Base-by-base conservation (phyloP, 176 grass and related monocot genomes). In the Carex pumila region DNA sequence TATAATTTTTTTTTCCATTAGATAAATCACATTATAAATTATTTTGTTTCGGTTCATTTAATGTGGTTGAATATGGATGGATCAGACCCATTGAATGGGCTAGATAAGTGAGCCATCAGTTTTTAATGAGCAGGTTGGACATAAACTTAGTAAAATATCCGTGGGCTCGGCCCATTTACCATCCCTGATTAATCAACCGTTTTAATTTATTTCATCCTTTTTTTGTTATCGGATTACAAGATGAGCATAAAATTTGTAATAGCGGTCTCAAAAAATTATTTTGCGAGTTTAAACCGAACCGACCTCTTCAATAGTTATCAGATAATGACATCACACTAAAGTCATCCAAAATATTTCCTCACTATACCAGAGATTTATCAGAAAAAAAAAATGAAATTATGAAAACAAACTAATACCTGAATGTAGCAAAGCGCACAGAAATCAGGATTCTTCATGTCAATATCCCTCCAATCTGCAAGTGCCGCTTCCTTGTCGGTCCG, bases 401-500 rank as follows among this genome's bases (percentile, higher is more conserved):
- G 5, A 54, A 7, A 45, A 49, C 11, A 56, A 53, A 49, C 11
- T 49, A 53, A 4, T 71, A 97, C 94, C 91, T 97, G 94, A 53
- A 97, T 53, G 71, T 86, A 91, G 49, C 89, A 68, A 61, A 90
- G 89, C 0, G 90, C 70, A 85, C 83, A 92, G 82, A 89, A 86
- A 32, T 92, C 80, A n/a, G 94, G 90, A 31, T 86, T 84, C 14
- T 92, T 85, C 0, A 12, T 71, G 56, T 86, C 83, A 12, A 94
- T 67, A 57, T 92, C 87, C 5, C 18, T 15, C 94, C 92, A 97
- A 76, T 88, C 63, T n/a, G 88, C 94, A 81, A 97, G 83, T 6
- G 85, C 84, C 0, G 68, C 76, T 70, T 94, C 90, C 37, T 79
- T 74, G 0, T 59, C 56, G 2, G 49, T 52, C 3, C 39, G 43